Evolutionary conservation across 768 basidiomycete genomes (phyloP).

Genomic region (Panaeolus cyanescens): DNA sequence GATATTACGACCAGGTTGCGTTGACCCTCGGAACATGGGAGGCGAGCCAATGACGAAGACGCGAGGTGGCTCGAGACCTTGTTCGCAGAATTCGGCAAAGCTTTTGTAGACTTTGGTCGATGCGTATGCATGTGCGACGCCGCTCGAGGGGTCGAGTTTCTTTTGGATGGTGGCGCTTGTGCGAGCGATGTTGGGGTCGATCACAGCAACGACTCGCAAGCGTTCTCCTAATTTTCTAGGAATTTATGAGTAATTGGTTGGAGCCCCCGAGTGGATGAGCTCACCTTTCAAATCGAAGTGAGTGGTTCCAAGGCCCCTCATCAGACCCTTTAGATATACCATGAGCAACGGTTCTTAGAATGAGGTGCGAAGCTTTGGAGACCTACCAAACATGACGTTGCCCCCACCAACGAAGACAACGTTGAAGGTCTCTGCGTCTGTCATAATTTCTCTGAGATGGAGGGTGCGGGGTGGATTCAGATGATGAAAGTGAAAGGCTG

Average conservation of each 20-base stretch:
- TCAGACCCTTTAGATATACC: slow-evolving; percentile 58
- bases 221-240: slow-evolving; percentile 89
- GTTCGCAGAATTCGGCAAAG: slow-evolving; percentile 81
- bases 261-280: slow-evolving; percentile 23
- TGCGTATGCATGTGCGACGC: slow-evolving; percentile 87
- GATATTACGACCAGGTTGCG: slow-evolving; percentile 74
- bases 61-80: slow-evolving; percentile 71
- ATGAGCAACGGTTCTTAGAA: slow-evolving; percentile 2
- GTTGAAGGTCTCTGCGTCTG: slow-evolving; percentile 55
- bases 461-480: neutral
- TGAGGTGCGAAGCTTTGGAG: neutral
- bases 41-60: slow-evolving; percentile 89
- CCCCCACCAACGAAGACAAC: slow-evolving; percentile 95
- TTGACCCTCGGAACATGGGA: slow-evolving; percentile 89
- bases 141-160: slow-evolving; percentile 80
- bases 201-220: slow-evolving; percentile 91
- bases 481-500: neutral
- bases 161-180: slow-evolving; percentile 80
- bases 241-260: slow-evolving; percentile 1
- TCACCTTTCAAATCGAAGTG: slow-evolving; percentile 87
- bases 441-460: neutral
- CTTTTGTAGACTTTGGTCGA: slow-evolving; percentile 83
- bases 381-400: slow-evolving; percentile 94
- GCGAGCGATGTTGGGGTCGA: slow-evolving; percentile 87
- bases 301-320: slow-evolving; percentile 92